A percentile compares a stretch with the other conserved stretches of the same genome.
Evolutionary conservation across 2,329 filamentous ascomycete genomes (phyloP).

Genomic region (Stagonosporopsis vannaccii): DNA sequence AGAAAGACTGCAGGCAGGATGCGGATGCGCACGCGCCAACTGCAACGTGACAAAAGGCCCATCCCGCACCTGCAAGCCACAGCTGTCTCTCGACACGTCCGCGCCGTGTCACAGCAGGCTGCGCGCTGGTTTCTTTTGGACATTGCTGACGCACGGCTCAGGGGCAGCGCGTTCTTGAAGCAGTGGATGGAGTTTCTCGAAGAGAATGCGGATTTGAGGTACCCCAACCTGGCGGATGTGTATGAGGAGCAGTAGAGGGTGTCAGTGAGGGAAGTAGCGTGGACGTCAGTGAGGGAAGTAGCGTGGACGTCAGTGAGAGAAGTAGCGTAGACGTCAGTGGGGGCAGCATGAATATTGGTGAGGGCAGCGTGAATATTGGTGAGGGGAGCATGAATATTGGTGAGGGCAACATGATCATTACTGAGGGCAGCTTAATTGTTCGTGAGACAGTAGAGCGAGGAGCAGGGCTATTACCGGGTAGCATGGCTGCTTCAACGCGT

Average conservation of each 20-base stretch:
- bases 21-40: constrained; percentile 4
- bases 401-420: no score
- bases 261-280: no score
- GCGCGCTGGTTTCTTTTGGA: constrained; percentile 5
- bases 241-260: constrained; percentile 32
- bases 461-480: no score
- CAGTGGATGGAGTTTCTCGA: constrained; percentile 92
- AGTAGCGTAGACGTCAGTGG: no score
- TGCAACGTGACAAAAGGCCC: constrained; percentile 1
- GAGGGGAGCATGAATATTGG: no score
- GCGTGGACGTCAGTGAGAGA: no score
- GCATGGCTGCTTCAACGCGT: no score
- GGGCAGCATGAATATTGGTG: no score
- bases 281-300: no score
- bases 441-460: no score
- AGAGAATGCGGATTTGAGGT: constrained; percentile 87
- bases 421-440: no score
- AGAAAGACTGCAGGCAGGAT: constrained; percentile 1
- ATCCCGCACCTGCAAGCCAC: constrained; percentile 18
- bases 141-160: constrained; percentile 50
- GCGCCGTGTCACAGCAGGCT: constrained; percentile 14
- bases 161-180: constrained; percentile 84
- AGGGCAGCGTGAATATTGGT: no score
- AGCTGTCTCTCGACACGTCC: constrained; percentile 1
- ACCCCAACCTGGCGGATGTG: constrained; percentile 71